Evolutionary conservation across 495 filamentous ascomycete species (phyloP), one percentile per base, ranked within the genome.

Genomic region (Daldinia loculata): DNA sequence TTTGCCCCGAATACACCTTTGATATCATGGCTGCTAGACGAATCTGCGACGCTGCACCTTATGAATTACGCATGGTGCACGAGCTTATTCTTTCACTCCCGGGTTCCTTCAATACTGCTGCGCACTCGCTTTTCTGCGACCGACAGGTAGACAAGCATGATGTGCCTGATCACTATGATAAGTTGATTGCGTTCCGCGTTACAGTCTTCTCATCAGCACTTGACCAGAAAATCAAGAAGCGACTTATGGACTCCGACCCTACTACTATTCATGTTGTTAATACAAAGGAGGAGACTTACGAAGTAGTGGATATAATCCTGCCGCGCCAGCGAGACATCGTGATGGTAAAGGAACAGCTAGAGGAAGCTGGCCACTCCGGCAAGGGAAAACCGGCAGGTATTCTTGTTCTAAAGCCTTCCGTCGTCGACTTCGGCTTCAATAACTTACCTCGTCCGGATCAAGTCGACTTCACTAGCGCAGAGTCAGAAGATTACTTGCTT

Each of bases 1-100:
- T 97, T 14, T 96, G 93, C 69, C 91, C 91, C 3, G 95, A 99
- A 70, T 90, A 94, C 76, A 80, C 72, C 0, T 82, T 84, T 0
- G 85, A 92, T 67, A 84, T 98, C 56, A 77, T 86, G 29, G 83
- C 82, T 2, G 94, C 94, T 2, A 83, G 90, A 24, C 76, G 71
- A 3, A 76, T 93, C 43, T 97, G 94, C 72, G 86, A 91, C 27
- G 71, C 83, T 26, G 93, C 92, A 12, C 82, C 88, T 8, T 80
- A 82, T 19, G 92, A 98, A 76, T 77, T 93, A 11, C 85, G 86
- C 70, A 81, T 85, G 50, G 84, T 87, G 39, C 71, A 80, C 17
- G 75, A 86, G 12, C 75, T 89, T 17, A 77, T 82, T 2, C 53
- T 64, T 2, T 62, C 78, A 2, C 84, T 92, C 6, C 94, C 93